These are phyloP conservation scores for Tolypocladium album DNA, from an alignment of 2,329 filamentous ascomycete genomes.

Conservation along the genomic window DNA sequence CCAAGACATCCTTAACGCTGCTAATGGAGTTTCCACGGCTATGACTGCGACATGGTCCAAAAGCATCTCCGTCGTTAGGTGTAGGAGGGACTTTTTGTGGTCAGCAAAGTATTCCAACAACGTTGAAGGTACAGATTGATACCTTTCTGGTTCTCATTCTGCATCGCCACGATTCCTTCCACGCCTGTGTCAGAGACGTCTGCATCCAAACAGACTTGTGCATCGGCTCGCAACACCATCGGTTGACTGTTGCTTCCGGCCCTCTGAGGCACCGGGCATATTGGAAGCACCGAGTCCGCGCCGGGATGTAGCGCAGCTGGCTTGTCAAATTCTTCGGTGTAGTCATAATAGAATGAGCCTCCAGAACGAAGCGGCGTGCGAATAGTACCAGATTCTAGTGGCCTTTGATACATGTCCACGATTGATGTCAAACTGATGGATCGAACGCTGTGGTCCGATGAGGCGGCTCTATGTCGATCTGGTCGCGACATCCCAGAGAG, in stretches of 20 bases:
- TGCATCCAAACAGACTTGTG: constrained; percentile 1
- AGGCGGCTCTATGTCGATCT: constrained; percentile 21
- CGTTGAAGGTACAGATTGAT: neutral
- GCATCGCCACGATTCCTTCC: neutral
- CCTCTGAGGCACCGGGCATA: constrained; percentile 20
- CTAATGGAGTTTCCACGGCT: neutral
- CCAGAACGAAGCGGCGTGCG: constrained; percentile 16
- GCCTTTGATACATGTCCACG: constrained; percentile 33
- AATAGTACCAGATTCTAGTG: constrained; percentile 12
- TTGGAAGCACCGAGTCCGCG: constrained; percentile 8
- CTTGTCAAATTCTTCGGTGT: constrained; percentile 38
- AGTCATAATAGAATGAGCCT: constrained; percentile 39
- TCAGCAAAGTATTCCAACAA: neutral
- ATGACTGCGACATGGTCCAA: neutral
- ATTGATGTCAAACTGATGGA: constrained; percentile 40
- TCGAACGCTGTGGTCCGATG: constrained; percentile 26
- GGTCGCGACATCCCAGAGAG: constrained; percentile 13
- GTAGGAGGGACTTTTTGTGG: neutral
- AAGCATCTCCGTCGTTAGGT: neutral
- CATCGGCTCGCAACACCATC: constrained; percentile 15
- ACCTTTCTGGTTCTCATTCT: neutral
- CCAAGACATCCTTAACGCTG: neutral
- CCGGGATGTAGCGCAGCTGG: constrained; percentile 9
- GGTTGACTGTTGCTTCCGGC: constrained; percentile 12
- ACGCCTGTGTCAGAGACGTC: neutral